Conservation (phyloP, 2,329 filamentous ascomycete genomes). For the Bipolaris zeicola region DNA sequence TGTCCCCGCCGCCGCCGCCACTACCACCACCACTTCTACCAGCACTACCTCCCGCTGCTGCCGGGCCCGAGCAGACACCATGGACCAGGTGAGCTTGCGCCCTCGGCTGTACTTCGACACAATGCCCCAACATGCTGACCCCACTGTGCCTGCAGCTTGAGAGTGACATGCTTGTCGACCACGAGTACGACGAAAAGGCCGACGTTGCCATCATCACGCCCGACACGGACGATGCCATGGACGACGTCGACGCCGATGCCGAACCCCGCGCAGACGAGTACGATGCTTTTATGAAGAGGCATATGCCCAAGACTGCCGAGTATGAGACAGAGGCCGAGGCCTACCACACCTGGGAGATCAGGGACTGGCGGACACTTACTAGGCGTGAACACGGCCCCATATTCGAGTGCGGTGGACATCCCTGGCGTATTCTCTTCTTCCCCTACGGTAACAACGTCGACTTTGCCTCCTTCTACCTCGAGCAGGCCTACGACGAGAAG, state of each 20-base stretch:
- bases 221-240: constrained; percentile 64
- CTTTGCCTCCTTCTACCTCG: constrained; percentile 91
- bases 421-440: constrained; percentile 96
- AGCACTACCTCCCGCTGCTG: constrained; percentile 22
- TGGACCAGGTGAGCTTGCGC: constrained; percentile 48
- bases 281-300: constrained; percentile 82
- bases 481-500: constrained; percentile 84
- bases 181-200: constrained; percentile 66
- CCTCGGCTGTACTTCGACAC: constrained; percentile 1
- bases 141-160: constrained; percentile 54
- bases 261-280: constrained; percentile 64
- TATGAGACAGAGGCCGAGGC: constrained; percentile 78
- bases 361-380: constrained; percentile 75
- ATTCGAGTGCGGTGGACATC: constrained; percentile 84
- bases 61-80: constrained; percentile 24
- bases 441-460: constrained; percentile 94
- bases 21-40: constrained; percentile 5
- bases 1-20: constrained; percentile 2
- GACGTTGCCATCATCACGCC: constrained; percentile 67
- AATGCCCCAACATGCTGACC: constrained; percentile 15
- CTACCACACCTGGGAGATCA: constrained; percentile 83
- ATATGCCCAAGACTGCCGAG: constrained; percentile 78
- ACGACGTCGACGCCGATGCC: constrained; percentile 59
- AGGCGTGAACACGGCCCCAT: constrained; percentile 86
- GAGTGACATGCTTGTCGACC: constrained; percentile 67